Conservation (phyloP, 1,284 basidiomycete genomes). For the Psilocybe mexicana region DNA sequence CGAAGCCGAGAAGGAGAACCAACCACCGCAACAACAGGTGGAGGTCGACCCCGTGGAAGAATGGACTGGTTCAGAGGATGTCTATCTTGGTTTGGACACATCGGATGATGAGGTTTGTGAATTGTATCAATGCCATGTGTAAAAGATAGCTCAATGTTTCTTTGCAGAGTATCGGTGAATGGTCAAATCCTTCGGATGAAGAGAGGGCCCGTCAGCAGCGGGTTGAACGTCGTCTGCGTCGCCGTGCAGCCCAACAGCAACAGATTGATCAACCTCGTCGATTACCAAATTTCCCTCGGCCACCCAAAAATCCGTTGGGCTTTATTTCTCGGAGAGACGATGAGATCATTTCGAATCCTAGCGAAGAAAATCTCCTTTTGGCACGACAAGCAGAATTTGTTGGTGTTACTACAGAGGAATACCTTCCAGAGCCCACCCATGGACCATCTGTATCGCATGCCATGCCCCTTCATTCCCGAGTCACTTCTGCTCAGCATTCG, state of each 20-base stretch:
- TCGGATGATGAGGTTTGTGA: constrained; percentile 64
- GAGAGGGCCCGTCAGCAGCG: constrained; percentile 72
- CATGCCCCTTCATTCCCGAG: constrained; percentile 62
- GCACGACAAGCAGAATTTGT: constrained; percentile 44
- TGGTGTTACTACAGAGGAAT: constrained; percentile 38
- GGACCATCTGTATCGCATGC: constrained; percentile 15
- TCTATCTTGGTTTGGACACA: constrained; percentile 45
- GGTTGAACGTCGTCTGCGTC: constrained; percentile 57
- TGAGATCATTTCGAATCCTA: constrained; percentile 81
- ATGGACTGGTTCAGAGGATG: constrained; percentile 81
- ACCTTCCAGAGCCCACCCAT: constrained; percentile 27
- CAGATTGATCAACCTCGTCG: constrained; percentile 57
- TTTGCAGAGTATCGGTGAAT: constrained; percentile 76
- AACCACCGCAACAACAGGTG: constrained; percentile 14
- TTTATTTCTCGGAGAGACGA: constrained; percentile 39
- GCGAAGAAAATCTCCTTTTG: constrained; percentile 55
- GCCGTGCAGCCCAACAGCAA: constrained; percentile 46
- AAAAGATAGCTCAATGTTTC: constrained; percentile 1
- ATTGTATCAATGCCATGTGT: constrained; percentile 4
- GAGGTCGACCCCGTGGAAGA: constrained; percentile 52
- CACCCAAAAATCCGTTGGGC: constrained; percentile 52
- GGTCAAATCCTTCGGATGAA: constrained; percentile 87
- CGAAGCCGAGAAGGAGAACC: constrained; percentile 21
- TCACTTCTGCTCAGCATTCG: constrained; percentile 59
- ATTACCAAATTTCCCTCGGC: constrained; percentile 75